Evolutionary conservation across 1,139 yeast species (phyloP).

Genomic region (Geotrichum macrosporum): DNA sequence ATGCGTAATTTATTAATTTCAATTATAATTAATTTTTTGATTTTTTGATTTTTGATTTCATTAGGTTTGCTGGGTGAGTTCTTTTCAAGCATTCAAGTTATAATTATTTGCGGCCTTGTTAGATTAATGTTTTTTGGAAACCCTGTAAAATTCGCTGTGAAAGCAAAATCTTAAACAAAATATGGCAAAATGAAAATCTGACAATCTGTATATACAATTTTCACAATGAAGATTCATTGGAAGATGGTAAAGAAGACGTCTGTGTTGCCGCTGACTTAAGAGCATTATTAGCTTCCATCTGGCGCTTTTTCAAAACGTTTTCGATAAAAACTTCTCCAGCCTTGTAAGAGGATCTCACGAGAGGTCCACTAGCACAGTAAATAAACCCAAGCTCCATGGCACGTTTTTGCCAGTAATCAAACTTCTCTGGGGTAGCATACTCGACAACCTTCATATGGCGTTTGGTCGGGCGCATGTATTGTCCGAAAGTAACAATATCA

Average conservation of each 20-base stretch:
- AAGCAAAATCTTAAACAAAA: too few relatives aligned
- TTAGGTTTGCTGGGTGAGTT: background rate
- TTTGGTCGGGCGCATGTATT: slow-evolving; percentile 98
- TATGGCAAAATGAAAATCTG: too few relatives aligned
- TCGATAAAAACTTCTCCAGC: slow-evolving; percentile 99
- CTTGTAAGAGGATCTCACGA: slow-evolving; percentile 92
- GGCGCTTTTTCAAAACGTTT: slow-evolving; percentile 77
- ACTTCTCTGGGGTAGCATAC: slow-evolving; percentile 90
- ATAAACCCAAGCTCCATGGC: slow-evolving; percentile 91
- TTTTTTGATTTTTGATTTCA: background rate
- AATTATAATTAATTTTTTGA: background rate
- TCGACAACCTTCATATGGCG: slow-evolving; percentile 98
- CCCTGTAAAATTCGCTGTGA: too few relatives aligned
- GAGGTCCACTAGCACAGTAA: slow-evolving; percentile 95
- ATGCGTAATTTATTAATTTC: too few relatives aligned
- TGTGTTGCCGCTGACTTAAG: slow-evolving; percentile 11
- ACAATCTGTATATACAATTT: background rate
- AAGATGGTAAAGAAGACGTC: background rate
- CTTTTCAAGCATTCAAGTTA: background rate
- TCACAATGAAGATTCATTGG: slow-evolving; percentile 6
- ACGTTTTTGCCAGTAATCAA: slow-evolving; percentile 84
- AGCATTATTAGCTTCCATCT: slow-evolving; percentile 12
- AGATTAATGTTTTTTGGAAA: too few relatives aligned
- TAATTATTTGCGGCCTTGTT: background rate
- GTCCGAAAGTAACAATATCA: slow-evolving; percentile 97